Percentiles rank a stretch among this genome's conserved stretches.
phyloP scores from a whole-genome alignment of 192 early-diverging fungal species.

The Thoreauomyces humboldtii region DNA sequence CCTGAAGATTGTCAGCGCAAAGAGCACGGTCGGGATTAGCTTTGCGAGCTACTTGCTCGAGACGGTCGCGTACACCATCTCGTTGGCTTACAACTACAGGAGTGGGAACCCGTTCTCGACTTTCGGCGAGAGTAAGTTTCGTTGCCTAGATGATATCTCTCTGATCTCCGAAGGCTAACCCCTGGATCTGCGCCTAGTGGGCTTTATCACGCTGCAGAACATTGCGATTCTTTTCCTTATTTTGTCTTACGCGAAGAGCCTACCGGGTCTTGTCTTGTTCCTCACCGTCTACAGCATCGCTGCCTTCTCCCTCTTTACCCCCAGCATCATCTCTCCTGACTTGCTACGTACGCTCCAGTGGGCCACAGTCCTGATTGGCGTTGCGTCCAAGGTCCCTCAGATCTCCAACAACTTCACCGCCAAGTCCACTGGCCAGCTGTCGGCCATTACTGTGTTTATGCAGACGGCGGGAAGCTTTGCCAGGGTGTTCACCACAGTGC shows the following conservation, averaged over 20 bases:
- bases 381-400: slow-evolving; percentile 87
- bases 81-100: slow-evolving; percentile 83
- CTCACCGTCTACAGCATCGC: slow-evolving; percentile 41
- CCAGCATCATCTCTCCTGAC: slow-evolving; percentile 38
- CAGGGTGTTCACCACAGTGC: slow-evolving; percentile 87
- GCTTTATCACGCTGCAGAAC: slow-evolving; percentile 86
- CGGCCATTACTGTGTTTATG: slow-evolving; percentile 84
- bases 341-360: slow-evolving; percentile 69
- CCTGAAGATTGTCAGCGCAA: slow-evolving; percentile 73
- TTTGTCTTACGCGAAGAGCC: slow-evolving; percentile 32
- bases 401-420: slow-evolving; percentile 81
- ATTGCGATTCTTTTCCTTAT: slow-evolving; percentile 62
- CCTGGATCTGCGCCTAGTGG: slow-evolving; percentile 42
- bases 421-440: slow-evolving; percentile 85
- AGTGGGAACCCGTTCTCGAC: slow-evolving; percentile 83
- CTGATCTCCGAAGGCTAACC: no score
- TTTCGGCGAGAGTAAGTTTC: slow-evolving; percentile 42
- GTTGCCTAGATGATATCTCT: no score
- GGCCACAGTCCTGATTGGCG: slow-evolving; percentile 71
- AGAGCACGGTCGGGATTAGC: slow-evolving; percentile 78
- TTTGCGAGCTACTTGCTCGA: slow-evolving; percentile 80
- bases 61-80: slow-evolving; percentile 72
- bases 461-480: slow-evolving; percentile 85
- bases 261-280: slow-evolving; percentile 30
- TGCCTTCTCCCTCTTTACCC: slow-evolving; percentile 54